Base-by-base conservation (phyloP, 805 yeast species). In the Diddensiella caesifluorescens region DNA sequence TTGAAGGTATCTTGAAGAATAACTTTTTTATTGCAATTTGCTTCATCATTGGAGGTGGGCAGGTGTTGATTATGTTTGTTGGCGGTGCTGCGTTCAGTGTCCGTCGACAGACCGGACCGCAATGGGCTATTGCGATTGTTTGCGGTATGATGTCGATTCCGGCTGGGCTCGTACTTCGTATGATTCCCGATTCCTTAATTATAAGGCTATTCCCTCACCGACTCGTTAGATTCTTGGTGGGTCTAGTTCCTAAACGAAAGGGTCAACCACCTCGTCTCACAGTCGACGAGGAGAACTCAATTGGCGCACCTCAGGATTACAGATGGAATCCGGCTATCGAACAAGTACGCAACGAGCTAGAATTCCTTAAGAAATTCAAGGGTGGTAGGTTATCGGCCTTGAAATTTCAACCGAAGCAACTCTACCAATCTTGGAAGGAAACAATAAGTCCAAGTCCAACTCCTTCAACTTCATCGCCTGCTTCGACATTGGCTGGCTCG, bases 21-120 rank as follows among this genome's bases (percentile, higher is more conserved):
- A 77, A 76, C 69, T 88, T 85, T 62, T 92, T 92, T 64, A 64
- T 88, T 35, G 68, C 61, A 4, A 89, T 92, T 53, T 78, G 83
- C 18, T 54, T 62, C 2, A 69, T 92, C 36, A 88, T 92, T 62
- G 92, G 80, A 22, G 89, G 83, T 4, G 76, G 79, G 64, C 98
- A 92, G 67, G 69, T 88, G 2, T 62, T 90, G 41, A 90, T 92
- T 54, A 92, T 92, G 97, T 84, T 80, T 64, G 90, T 86, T 49
- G 99, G 99, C 41, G 98, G 99, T 42, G 84, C 90, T 31, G 96
- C 98, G 0, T 92, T 92, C 64, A 77, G 89, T 5, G 73, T 89
- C 50, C 77, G 76, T 2, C 73, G 81, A 48, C 94, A 84, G 63
- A 82, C 95, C 0, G 83, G 83, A 5, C 77, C 77, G 1, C 79